Conservation (phyloP, 176 grass and related monocot genomes). For the Puccinellia tenuiflora region DNA sequence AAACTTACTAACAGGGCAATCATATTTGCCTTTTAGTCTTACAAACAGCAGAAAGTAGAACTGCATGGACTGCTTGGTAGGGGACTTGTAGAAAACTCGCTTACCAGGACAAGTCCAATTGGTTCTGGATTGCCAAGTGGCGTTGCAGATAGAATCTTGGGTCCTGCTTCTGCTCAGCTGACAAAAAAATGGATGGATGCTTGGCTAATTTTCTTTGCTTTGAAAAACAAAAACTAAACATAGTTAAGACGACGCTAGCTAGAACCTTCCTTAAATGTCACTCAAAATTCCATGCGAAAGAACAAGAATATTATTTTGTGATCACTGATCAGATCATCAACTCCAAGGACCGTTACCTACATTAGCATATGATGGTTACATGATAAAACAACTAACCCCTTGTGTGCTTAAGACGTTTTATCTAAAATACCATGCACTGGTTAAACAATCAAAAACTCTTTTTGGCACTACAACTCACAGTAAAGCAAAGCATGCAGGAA, state of each 20-base stretch:
- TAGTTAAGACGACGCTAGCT: neutral
- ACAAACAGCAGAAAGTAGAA: neutral
- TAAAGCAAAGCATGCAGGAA: conserved; percentile 1
- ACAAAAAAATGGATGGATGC: neutral
- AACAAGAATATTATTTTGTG: neutral
- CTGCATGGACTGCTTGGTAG: neutral
- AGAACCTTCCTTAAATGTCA: conserved; percentile 14
- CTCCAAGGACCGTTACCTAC: neutral
- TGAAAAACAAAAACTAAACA: neutral
- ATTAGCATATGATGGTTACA: neutral
- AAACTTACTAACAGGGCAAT: neutral
- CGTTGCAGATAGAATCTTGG: neutral
- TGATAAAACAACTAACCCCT: conserved; percentile 1
- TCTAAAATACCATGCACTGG: too few relatives aligned
- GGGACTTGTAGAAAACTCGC: neutral
- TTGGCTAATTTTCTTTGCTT: too few relatives aligned
- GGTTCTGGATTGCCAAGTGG: neutral
- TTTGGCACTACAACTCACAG: conserved; percentile 5
- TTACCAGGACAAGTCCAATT: neutral
- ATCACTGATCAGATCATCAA: neutral
- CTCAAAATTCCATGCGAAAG: neutral
- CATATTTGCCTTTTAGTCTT: neutral
- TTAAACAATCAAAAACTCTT: conserved; percentile 23
- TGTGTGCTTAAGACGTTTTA: neutral
- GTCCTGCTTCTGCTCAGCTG: neutral